A percentile compares a stretch with the other conserved stretches of the same genome.
phyloP scores from a whole-genome alignment of 139 green algal species.

The Bryopsis sp. region DNA sequence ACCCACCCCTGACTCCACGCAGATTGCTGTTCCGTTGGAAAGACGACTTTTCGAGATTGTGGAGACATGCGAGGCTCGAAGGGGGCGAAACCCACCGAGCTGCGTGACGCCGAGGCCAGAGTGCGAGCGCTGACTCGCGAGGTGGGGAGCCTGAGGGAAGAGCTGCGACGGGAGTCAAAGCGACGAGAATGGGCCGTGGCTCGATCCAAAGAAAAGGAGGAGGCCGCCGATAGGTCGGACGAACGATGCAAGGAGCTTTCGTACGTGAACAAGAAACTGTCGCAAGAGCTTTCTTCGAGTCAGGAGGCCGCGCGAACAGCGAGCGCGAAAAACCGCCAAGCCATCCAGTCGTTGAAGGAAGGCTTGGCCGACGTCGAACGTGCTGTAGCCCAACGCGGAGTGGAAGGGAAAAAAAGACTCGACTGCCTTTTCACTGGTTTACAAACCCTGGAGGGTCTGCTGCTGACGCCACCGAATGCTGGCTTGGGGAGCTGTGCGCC shows the following conservation, averaged over 20 bases:
- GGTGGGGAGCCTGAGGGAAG: slow-evolving; percentile 41
- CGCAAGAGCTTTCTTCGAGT: slow-evolving; percentile 32
- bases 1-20: too few relatives aligned
- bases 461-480: too few relatives aligned
- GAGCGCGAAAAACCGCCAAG: slow-evolving; percentile 19
- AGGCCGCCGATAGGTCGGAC: slow-evolving; percentile 7
- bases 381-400: slow-evolving; percentile 27
- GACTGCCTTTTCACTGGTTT: slow-evolving; percentile 18
- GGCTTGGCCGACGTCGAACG: slow-evolving; percentile 26
- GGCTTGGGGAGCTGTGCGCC: too few relatives aligned
- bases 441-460: slow-evolving; percentile 19
- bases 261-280: slow-evolving; percentile 50
- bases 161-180: slow-evolving; percentile 41
- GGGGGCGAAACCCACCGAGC: not conserved
- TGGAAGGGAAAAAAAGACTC: slow-evolving; percentile 21
- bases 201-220: slow-evolving; percentile 31
- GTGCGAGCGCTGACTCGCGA: slow-evolving; percentile 42
- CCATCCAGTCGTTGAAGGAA: slow-evolving; percentile 23
- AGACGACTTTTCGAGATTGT: too few relatives aligned
- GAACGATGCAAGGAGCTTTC: slow-evolving; percentile 23
- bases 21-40: too few relatives aligned
- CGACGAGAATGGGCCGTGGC: slow-evolving; percentile 32
- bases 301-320: slow-evolving; percentile 22
- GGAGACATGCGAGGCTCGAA: not conserved
- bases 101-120: slow-evolving; percentile 28